Conservation (phyloP, 2,329 filamentous ascomycete species). For the Microcyclosporella mali region DNA sequence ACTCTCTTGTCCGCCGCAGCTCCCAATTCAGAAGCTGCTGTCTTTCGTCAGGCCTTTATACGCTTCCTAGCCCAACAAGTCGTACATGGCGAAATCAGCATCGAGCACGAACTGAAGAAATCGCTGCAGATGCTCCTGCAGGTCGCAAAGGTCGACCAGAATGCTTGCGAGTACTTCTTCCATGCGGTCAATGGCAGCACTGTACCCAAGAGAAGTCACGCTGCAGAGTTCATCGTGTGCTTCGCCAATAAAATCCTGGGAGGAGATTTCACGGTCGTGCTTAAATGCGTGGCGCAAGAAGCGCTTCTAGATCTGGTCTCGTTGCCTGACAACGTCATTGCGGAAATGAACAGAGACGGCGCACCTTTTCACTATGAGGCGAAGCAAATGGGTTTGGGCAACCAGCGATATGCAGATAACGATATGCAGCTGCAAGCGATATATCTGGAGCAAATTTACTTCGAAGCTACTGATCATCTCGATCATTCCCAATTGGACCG, state of each 20-base stretch:
- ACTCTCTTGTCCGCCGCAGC: too few species aligned
- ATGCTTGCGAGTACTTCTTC: constrained; percentile 17
- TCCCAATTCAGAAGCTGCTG: constrained; percentile 5
- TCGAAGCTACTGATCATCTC: background rate
- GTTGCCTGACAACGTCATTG: too few species aligned
- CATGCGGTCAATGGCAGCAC: constrained; percentile 3
- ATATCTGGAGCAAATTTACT: constrained; percentile 8
- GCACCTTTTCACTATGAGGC: too few species aligned
- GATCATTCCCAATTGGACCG: background rate
- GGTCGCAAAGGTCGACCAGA: constrained; percentile 13
- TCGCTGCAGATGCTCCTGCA: background rate
- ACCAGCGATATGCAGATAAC: constrained; percentile 20
- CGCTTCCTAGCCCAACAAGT: constrained; percentile 14
- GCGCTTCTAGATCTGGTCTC: constrained; percentile 7
- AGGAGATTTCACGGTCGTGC: constrained; percentile 2
- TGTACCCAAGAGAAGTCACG: background rate
- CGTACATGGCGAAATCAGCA: background rate
- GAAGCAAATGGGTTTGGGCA: constrained; percentile 1
- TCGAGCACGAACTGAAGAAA: background rate
- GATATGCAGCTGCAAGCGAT: constrained; percentile 15
- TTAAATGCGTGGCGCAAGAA: constrained; percentile 13
- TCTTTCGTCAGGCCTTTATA: constrained; percentile 16
- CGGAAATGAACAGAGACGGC: too few species aligned
- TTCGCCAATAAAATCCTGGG: background rate
- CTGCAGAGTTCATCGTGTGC: constrained; percentile 4